Conservation (phyloP, 1,139 yeast genomes). For the Nakaseomyces uthaithaninus region DNA sequence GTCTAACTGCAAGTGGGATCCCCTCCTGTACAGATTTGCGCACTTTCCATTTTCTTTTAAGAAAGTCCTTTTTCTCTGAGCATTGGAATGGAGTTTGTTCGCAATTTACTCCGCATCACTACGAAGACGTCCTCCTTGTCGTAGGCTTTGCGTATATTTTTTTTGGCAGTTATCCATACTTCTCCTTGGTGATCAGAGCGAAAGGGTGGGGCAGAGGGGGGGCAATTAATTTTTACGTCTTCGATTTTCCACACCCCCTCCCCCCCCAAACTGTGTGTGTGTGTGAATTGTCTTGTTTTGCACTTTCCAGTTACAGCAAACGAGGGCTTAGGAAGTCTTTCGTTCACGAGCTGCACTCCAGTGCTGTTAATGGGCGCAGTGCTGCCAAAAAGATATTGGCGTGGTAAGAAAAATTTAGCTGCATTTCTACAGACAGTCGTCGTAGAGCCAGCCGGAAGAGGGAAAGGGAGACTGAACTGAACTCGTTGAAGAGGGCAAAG, state of each 20-base stretch:
- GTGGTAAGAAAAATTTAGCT: no score
- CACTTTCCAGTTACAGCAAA: conserved; percentile 7
- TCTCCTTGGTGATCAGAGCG: neutral
- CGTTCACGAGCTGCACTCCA: conserved; percentile 1
- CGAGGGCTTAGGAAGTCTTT: conserved; percentile 5
- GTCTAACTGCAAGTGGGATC: no score
- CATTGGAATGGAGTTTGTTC: no score
- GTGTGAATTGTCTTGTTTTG: conserved; percentile 3
- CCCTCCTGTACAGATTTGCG: no score
- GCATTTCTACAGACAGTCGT: neutral
- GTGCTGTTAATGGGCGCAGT: no score
- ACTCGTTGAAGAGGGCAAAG: neutral
- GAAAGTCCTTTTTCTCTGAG: no score
- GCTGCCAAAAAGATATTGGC: neutral
- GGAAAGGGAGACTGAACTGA: neutral
- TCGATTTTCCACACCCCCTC: no score
- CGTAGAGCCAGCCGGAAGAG: neutral
- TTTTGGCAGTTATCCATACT: neutral
- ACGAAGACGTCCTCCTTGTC: no score
- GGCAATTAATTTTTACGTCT: neutral
- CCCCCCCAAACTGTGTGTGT: no score
- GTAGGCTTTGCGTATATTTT: neutral
- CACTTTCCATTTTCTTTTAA: no score
- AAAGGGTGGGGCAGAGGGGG: no score
- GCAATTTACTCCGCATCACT: no score